A percentile compares a stretch with the other conserved stretches of the same genome.
phyloP scores from a whole-genome alignment of 1,284 basidiomycete species.

The Puccinia triticina region DNA sequence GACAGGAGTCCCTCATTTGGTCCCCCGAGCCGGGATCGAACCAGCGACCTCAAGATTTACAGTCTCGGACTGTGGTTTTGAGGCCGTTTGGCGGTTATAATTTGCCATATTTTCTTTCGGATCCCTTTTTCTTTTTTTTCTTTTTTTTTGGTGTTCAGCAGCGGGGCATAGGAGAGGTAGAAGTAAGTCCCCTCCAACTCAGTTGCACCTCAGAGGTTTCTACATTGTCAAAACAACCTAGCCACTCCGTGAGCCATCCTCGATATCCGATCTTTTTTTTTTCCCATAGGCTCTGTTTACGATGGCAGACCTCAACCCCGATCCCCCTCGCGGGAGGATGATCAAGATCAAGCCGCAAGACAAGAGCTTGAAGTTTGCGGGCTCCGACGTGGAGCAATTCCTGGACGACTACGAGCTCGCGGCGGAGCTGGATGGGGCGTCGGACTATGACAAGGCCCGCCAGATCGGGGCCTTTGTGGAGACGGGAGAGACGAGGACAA shows the following conservation, averaged over 20 bases:
- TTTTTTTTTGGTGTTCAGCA: background rate
- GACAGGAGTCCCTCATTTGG: slow-evolving; percentile 11
- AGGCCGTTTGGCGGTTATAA: background rate
- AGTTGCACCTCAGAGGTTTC: background rate
- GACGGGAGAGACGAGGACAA: too few relatives aligned
- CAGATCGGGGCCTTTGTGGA: too few relatives aligned
- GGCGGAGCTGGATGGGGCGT: too few relatives aligned
- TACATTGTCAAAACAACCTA: background rate
- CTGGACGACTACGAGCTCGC: too few relatives aligned
- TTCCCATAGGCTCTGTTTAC: too few relatives aligned
- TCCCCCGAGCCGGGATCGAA: slow-evolving; percentile 1
- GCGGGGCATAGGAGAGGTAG: background rate
- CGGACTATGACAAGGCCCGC: too few relatives aligned
- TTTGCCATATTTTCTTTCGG: background rate
- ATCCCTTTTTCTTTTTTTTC: background rate
- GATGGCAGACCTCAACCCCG: too few relatives aligned
- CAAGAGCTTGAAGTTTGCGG: background rate
- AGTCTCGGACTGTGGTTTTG: background rate
- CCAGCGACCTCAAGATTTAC: background rate
- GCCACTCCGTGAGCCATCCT: background rate
- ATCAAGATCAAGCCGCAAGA: too few relatives aligned
- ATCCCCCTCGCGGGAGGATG: too few relatives aligned
- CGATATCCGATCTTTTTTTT: background rate
- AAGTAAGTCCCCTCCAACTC: slow-evolving; percentile 8
- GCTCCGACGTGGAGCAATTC: too few relatives aligned